Evolutionary conservation across 305 asterid genomes (phyloP).

Genomic region (Fraxinus sp.): DNA sequence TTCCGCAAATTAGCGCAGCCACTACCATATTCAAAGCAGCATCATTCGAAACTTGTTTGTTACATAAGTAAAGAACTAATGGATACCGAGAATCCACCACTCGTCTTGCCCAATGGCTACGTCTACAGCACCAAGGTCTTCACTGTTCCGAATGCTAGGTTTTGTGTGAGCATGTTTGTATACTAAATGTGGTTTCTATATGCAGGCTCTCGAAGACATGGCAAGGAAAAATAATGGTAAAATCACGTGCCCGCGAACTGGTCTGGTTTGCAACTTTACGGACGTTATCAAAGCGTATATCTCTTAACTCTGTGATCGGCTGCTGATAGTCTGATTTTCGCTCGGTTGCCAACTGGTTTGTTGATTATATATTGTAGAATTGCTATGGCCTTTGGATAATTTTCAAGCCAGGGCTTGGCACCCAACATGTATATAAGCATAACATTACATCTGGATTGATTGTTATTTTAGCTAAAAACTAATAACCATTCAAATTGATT

Average conservation of each 20-base stretch:
- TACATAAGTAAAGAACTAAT: constrained; percentile 83
- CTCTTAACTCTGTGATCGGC: constrained; percentile 40
- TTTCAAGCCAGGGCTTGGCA: not conserved
- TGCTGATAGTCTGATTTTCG: constrained; percentile 16
- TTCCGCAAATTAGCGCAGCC: constrained; percentile 85
- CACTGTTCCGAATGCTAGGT: not conserved
- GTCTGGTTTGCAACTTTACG: constrained; percentile 56
- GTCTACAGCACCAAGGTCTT: constrained; percentile 96
- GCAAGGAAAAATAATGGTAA: constrained; percentile 70
- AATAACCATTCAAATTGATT: constrained; percentile 1
- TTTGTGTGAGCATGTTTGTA: not conserved
- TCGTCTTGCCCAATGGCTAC: constrained; percentile 92
- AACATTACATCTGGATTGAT: constrained; percentile 22
- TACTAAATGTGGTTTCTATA: constrained; percentile 14
- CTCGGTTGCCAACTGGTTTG: constrained; percentile 12
- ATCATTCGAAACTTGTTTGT: constrained; percentile 93
- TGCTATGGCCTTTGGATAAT: not conserved
- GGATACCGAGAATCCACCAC: constrained; percentile 98
- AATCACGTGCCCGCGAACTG: constrained; percentile 88
- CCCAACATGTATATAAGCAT: constrained; percentile 33
- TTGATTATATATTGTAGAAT: constrained; percentile 15
- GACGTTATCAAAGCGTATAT: constrained; percentile 75
- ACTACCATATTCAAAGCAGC: constrained; percentile 95
- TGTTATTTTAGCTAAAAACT: constrained; percentile 10
- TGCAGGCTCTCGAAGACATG: constrained; percentile 92